These are phyloP conservation scores for Termitomyces sp. DNA, from an alignment of 768 basidiomycete species.

Conservation along the genomic window DNA sequence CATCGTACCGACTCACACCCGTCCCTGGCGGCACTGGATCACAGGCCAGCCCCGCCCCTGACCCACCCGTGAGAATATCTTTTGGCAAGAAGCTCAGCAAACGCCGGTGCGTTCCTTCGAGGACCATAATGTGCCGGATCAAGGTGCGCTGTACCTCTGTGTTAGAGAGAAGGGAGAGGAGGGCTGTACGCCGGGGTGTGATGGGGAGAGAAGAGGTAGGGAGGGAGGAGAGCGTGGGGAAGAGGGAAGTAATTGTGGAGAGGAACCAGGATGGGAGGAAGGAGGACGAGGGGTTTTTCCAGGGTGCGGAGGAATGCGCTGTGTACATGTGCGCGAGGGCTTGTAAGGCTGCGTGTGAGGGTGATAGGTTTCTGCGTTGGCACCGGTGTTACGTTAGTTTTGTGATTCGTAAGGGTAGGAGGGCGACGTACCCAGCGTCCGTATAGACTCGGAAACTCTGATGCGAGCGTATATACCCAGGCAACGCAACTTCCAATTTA, in stretches of 20 bases:
- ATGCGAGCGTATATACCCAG: conserved; percentile 52
- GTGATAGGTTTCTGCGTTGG: conserved; percentile 28
- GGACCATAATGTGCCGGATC: conserved; percentile 76
- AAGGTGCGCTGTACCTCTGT: conserved; percentile 43
- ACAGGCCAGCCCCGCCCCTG: conserved; percentile 52
- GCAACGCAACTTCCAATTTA: conserved; percentile 69
- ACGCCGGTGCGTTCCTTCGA: conserved; percentile 52
- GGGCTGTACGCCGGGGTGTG: conserved; percentile 23
- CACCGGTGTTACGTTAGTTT: neutral
- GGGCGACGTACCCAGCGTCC: conserved; percentile 47
- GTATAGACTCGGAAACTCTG: conserved; percentile 65
- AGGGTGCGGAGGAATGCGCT: conserved; percentile 67
- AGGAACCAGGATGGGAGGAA: conserved; percentile 69
- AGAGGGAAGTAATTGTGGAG: conserved; percentile 41
- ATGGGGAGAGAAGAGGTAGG: conserved; percentile 29
- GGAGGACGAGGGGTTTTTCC: conserved; percentile 67
- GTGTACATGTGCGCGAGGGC: conserved; percentile 88
- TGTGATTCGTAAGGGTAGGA: neutral
- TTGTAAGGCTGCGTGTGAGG: conserved; percentile 51
- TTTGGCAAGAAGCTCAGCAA: conserved; percentile 72
- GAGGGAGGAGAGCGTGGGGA: conserved; percentile 35
- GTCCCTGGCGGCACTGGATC: conserved; percentile 82
- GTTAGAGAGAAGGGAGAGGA: conserved; percentile 34
- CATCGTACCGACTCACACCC: conserved; percentile 57
- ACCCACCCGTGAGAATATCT: conserved; percentile 30